phyloP scores from a whole-genome alignment of 257 asterid genomes.

The Capsicum chinense region DNA sequence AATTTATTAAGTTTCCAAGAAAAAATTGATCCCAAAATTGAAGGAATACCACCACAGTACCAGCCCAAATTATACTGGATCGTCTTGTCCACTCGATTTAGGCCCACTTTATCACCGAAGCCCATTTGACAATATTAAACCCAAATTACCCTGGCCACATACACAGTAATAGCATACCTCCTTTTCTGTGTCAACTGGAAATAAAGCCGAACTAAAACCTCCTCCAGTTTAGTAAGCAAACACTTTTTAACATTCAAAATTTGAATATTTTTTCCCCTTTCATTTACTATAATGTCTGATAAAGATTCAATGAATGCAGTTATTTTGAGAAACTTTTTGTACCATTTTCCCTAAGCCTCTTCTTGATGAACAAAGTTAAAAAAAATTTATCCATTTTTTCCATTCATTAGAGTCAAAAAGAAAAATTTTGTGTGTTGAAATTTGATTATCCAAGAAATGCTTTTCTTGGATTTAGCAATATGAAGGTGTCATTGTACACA shows the following conservation, averaged over 20 bases:
- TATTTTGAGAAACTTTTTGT: neutral
- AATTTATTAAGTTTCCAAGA: no score
- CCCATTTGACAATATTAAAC: neutral
- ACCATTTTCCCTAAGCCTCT: neutral
- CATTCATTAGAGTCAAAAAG: neutral
- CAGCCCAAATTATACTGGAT: neutral
- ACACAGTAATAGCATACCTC: neutral
- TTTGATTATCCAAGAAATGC: neutral
- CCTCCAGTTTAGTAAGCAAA: neutral
- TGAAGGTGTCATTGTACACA: constrained; percentile 50
- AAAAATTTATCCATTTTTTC: neutral
- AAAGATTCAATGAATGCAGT: constrained; percentile 1
- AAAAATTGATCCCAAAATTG: no score
- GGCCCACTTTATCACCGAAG: neutral
- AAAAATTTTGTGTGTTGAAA: neutral
- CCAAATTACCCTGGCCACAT: neutral
- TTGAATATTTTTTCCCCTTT: neutral
- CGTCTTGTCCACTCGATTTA: constrained; percentile 1
- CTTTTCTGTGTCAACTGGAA: neutral
- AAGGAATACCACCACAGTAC: no score
- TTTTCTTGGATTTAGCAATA: constrained; percentile 22
- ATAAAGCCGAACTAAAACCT: neutral
- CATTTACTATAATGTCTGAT: neutral
- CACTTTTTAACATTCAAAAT: neutral
- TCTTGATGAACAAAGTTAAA: neutral